Conservation (phyloP, 768 basidiomycete genomes). For the Sporobolomyces phaffii region DNA sequence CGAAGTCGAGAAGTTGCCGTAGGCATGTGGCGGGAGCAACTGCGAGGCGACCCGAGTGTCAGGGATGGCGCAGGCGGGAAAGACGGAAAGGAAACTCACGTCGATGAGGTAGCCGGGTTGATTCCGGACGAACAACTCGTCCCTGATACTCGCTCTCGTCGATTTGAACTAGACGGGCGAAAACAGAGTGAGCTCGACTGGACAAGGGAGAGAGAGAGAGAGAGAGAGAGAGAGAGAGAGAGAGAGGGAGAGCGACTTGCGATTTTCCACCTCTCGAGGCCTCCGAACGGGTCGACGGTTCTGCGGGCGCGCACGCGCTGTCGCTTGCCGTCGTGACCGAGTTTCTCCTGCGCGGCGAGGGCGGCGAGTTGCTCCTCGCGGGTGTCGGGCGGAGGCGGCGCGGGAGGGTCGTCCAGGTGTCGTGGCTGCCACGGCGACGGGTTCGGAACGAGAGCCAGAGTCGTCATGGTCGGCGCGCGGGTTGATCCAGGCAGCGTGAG, state of each 20-base stretch:
- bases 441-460: not conserved
- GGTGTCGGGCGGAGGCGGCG: slow-evolving; percentile 69
- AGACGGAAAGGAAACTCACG: slow-evolving; percentile 50
- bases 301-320: slow-evolving; percentile 56
- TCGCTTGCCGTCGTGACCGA: slow-evolving; percentile 39
- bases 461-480: no score
- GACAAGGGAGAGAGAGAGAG: not conserved
- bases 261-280: slow-evolving; percentile 74
- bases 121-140: slow-evolving; percentile 55
- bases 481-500: not conserved
- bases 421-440: slow-evolving; percentile 62
- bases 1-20: slow-evolving; percentile 85
- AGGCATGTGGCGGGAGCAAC: slow-evolving; percentile 91
- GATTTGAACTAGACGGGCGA: slow-evolving; percentile 8
- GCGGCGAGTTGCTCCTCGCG: slow-evolving; percentile 67
- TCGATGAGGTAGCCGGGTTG: slow-evolving; percentile 77
- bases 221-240: no score
- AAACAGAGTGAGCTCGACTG: not conserved
- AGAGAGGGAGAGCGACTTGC: slow-evolving; percentile 60
- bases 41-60: slow-evolving; percentile 47
- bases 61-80: not conserved
- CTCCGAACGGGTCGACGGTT: slow-evolving; percentile 92
- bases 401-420: slow-evolving; percentile 60
- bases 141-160: slow-evolving; percentile 4
- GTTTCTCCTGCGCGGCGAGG: slow-evolving; percentile 73